Percentiles rank a stretch among this genome's conserved stretches.
Conservation (phyloP, 2,329 filamentous ascomycete genomes). For the Rhexocercosporidium sp. region DNA sequence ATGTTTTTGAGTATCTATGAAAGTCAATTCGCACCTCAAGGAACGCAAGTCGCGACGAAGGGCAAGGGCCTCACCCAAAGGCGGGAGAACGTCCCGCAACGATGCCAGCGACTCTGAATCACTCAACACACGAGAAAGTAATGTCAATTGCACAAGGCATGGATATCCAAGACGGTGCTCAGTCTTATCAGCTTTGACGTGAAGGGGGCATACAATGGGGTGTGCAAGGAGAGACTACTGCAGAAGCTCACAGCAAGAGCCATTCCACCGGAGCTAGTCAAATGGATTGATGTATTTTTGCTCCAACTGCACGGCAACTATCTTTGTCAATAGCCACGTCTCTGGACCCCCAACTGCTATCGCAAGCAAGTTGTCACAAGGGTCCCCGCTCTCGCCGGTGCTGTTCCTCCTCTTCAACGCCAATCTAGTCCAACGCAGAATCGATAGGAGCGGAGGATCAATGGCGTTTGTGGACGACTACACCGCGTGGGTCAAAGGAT, state of each 20-base stretch:
- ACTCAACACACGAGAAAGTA: too few species aligned
- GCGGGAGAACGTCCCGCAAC: too few species aligned
- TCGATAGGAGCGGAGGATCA: background rate
- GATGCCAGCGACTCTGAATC: too few species aligned
- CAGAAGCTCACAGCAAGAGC: background rate
- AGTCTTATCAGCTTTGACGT: background rate
- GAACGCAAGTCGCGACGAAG: too few species aligned
- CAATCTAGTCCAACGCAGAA: slow-evolving; percentile 18
- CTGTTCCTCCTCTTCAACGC: slow-evolving; percentile 44
- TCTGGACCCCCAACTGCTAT: background rate
- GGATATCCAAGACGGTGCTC: background rate
- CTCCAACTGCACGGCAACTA: background rate
- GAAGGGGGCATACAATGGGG: background rate
- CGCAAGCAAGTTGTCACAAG: slow-evolving; percentile 38
- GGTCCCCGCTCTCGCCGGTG: slow-evolving; percentile 44
- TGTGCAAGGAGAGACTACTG: background rate
- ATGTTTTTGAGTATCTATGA: too few species aligned
- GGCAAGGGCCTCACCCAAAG: too few species aligned
- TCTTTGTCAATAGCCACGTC: background rate
- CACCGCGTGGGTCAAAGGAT: background rate
- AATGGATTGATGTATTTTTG: background rate
- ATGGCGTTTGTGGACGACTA: background rate
- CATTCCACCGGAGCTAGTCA: background rate
- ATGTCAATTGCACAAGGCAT: too few species aligned
- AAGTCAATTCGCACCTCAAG: too few species aligned